A percentile compares a stretch with the other conserved stretches of the same genome.
These are phyloP conservation scores for Rhizopus sp. DNA, from an alignment of 371 early-diverging fungal genomes.

Conservation along the genomic window DNA sequence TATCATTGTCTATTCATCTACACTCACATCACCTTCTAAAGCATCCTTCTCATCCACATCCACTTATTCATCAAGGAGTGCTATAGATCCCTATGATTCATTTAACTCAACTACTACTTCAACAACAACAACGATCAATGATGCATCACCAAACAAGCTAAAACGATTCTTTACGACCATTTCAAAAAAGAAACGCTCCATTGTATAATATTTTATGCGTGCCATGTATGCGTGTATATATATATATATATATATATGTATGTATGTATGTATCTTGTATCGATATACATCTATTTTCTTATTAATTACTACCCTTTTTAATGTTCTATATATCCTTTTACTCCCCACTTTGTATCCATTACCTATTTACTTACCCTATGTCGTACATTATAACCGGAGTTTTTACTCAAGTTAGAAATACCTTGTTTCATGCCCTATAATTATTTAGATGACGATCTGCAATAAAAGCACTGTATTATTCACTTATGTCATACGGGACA, in stretches of 20 bases:
- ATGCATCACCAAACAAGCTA: slow-evolving; percentile 9
- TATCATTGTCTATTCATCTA: slow-evolving; percentile 7
- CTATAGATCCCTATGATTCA: not conserved
- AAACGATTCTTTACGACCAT: slow-evolving; percentile 25
- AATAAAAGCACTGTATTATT: too few species aligned
- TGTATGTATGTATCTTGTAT: not conserved
- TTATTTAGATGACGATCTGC: too few species aligned
- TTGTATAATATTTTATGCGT: not conserved
- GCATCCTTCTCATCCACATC: slow-evolving; percentile 20
- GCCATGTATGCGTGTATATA: too few species aligned
- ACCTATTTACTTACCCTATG: not conserved
- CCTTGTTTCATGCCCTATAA: too few species aligned
- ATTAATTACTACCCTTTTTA: too few species aligned
- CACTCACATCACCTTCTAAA: slow-evolving; percentile 21
- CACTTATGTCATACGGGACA: too few species aligned
- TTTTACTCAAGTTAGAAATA: too few species aligned
- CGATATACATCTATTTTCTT: too few species aligned
- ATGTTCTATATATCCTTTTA: not conserved
- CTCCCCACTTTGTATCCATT: slow-evolving; percentile 2
- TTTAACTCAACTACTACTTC: not conserved
- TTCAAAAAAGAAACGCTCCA: slow-evolving; percentile 20
- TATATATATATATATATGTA: too few species aligned
- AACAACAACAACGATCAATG: slow-evolving; percentile 5
- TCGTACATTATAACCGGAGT: not conserved
- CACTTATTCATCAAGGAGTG: slow-evolving; percentile 3